Conservation (phyloP, 2,329 filamentous ascomycete genomes). For the Paecilomyces niveus region DNA sequence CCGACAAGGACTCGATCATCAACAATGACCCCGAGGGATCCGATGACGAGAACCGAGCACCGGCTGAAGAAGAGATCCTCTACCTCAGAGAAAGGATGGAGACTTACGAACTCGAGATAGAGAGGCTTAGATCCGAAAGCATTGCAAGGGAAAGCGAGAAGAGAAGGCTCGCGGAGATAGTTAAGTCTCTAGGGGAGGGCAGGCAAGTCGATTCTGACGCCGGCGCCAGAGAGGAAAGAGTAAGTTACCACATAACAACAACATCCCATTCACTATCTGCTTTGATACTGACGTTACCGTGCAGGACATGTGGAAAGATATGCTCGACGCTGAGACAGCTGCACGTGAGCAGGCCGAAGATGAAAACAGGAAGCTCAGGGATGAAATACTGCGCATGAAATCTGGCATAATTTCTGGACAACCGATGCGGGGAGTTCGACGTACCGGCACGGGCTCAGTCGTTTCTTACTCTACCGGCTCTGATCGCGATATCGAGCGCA, state of each 20-base stretch:
- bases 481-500: slow-evolving; percentile 29
- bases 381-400: slow-evolving; percentile 69
- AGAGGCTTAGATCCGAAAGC: slow-evolving; percentile 70
- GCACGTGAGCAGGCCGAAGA: slow-evolving; percentile 85
- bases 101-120: slow-evolving; percentile 74
- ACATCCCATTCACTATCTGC: not conserved
- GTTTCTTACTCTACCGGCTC: slow-evolving; percentile 31
- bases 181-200: slow-evolving; percentile 56
- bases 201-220: slow-evolving; percentile 42
- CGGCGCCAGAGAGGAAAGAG: slow-evolving; percentile 42
- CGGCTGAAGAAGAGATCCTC: slow-evolving; percentile 76
- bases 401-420: slow-evolving; percentile 30
- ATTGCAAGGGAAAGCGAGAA: slow-evolving; percentile 78
- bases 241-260: slow-evolving; percentile 21
- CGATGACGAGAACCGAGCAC: slow-evolving; percentile 46
- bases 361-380: slow-evolving; percentile 73
- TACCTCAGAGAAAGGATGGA: slow-evolving; percentile 82
- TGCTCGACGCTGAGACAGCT: slow-evolving; percentile 84
- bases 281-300: slow-evolving; percentile 8
- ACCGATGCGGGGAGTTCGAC: slow-evolving; percentile 19
- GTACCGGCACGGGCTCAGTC: slow-evolving; percentile 28
- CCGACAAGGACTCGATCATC: slow-evolving; percentile 37
- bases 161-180: slow-evolving; percentile 73
- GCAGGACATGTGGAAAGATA: slow-evolving; percentile 86
- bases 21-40: slow-evolving; percentile 35